Evolutionary conservation across 31 red algal species (phyloP), one percentile per base, ranked within the genome.

Genomic region (Asparagopsis taxiformis): DNA sequence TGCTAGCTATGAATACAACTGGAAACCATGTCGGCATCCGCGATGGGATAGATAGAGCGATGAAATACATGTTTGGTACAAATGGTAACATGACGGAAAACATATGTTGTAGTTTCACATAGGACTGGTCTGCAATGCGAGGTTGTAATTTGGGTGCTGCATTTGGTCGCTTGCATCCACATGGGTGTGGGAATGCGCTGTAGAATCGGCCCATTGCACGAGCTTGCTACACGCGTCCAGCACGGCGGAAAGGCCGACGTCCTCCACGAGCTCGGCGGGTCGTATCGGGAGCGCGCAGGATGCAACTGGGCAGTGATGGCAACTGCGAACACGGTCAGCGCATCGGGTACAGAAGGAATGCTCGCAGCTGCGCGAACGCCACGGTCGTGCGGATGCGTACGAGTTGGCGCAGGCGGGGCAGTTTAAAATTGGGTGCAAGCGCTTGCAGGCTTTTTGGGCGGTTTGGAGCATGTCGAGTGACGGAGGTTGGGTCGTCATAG

Each of bases 321-420:
- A 17, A 9, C 51, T 8, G 13, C 48, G 70, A 26, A 33, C 51
- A 44, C 21, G 2, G 23, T n/a, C 38, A 36, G 50, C 30, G 31
- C 68, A 36, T 17, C 51, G 25, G 38, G 67, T 23, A 37, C 53
- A 55, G 50, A 52, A 51, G 68, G 50, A 51, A 35, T 55, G 68
- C 41, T 30, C 23, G 68, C 68, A 51, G 52, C 49, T n/a, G 68
- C 50, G n/a, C 43, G 43, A 70, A 24, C 67, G 44, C 34, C 30
- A 70, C 30, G 50, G 26, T 16, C 51, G 51, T 13, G 31, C 20
- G 68, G 31, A 19, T 1, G 24, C 13, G 68, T 23, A 51, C 50
- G 31, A 31, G 6, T 38, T 23, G 24, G 9, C 3, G 44, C 67
- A 34, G 43, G 67, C 67, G 68, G 51, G 31, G 68, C 28, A 37